Conservation (phyloP, 306 rosid species). For the Rosa rugosa region DNA sequence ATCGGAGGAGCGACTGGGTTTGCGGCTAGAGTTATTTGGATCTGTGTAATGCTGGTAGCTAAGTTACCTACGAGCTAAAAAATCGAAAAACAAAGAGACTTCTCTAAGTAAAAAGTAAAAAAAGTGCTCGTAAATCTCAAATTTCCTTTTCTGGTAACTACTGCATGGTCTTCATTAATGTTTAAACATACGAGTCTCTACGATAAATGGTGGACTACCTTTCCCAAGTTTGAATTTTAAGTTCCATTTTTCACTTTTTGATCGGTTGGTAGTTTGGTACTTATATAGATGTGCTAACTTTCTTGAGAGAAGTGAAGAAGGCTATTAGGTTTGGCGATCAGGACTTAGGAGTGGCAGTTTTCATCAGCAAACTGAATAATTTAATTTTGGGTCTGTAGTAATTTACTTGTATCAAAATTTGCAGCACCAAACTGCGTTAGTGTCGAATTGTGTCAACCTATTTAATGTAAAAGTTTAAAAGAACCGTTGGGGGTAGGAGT, state of each 20-base stretch:
- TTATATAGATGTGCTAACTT: not conserved
- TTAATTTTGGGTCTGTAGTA: too few relatives aligned
- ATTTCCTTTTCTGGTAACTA: not conserved
- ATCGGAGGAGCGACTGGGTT: not conserved
- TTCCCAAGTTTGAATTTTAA: not conserved
- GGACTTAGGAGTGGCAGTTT: not conserved
- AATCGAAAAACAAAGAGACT: not conserved
- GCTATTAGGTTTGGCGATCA: too few relatives aligned
- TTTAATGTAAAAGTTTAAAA: too few relatives aligned
- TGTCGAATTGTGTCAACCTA: too few relatives aligned
- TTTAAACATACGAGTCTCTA: too few relatives aligned
- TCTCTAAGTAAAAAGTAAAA: not conserved
- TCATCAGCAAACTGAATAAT: too few relatives aligned
- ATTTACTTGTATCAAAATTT: too few relatives aligned
- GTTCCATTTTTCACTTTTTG: not conserved
- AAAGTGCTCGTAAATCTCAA: not conserved
- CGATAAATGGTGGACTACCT: not conserved
- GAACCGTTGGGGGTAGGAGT: too few relatives aligned
- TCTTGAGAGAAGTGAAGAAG: not conserved
- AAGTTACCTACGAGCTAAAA: not conserved
- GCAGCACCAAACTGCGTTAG: too few relatives aligned
- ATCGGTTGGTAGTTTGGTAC: not conserved
- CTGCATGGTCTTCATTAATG: not conserved
- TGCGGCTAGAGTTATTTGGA: not conserved
- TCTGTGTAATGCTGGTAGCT: not conserved